These are phyloP conservation scores for Trichoderma erinaceum DNA, from an alignment of 495 filamentous ascomycete species.

Conservation along the genomic window DNA sequence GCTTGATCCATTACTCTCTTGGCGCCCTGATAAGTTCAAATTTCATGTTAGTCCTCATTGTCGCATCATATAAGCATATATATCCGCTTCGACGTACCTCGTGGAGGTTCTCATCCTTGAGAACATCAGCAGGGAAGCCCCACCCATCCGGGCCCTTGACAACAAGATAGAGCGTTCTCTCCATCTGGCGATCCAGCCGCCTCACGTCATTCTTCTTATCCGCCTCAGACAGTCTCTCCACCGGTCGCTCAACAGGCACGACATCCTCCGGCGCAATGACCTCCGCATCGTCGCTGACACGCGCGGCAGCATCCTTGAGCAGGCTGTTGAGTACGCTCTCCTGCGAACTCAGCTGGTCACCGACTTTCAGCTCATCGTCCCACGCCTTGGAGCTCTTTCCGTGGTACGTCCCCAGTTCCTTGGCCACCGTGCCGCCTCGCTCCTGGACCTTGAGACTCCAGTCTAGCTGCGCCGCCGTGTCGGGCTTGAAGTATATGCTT, in stretches of 20 bases:
- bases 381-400: conserved; percentile 68
- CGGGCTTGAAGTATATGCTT: conserved; percentile 94
- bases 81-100: conserved; percentile 52
- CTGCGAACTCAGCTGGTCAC: conserved; percentile 53
- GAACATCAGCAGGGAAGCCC: conserved; percentile 66
- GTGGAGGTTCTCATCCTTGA: conserved; percentile 70
- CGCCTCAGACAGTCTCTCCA: conserved; percentile 68
- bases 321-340: conserved; percentile 50
- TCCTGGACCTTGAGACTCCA: conserved; percentile 82
- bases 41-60: not conserved
- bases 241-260: conserved; percentile 64
- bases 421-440: conserved; percentile 60
- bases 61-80: conserved; percentile 19
- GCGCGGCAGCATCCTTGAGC: conserved; percentile 68
- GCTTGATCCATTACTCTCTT: conserved; percentile 67
- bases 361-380: conserved; percentile 88
- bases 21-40: conserved; percentile 57
- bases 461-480: conserved; percentile 75
- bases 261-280: conserved; percentile 55
- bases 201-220: conserved; percentile 66
- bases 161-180: conserved; percentile 77
- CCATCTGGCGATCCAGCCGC: conserved; percentile 70
- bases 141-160: conserved; percentile 66
- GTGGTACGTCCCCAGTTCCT: conserved; percentile 83
- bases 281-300: conserved; percentile 56